These are phyloP conservation scores for Rubroboletus pulcherrimus DNA, from an alignment of 768 basidiomycete species.

Conservation along the genomic window DNA sequence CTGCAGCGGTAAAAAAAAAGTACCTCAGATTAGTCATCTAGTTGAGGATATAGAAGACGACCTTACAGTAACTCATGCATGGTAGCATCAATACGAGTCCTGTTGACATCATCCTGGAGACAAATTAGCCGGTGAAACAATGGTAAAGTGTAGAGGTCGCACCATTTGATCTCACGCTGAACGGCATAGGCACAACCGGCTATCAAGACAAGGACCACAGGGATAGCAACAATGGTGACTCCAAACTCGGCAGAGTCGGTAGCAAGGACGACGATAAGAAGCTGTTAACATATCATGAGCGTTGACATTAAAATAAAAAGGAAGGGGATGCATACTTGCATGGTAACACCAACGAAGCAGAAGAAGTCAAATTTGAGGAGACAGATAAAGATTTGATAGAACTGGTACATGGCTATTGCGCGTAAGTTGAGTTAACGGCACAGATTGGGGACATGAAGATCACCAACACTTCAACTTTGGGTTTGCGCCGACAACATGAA, in stretches of 20 bases:
- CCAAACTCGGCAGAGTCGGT: conserved; percentile 71
- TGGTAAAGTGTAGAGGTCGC: conserved; percentile 15
- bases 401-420: conserved; percentile 76
- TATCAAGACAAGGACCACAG: conserved; percentile 67
- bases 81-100: conserved; percentile 77
- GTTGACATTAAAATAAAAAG: not conserved
- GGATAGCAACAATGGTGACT: conserved; percentile 78
- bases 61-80: conserved; percentile 72
- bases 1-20: conserved; percentile 12
- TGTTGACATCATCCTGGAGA: conserved; percentile 57
- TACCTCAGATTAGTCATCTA: conserved; percentile 1
- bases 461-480: conserved; percentile 75
- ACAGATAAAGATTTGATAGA: conserved; percentile 83
- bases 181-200: conserved; percentile 65
- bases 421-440: conserved; percentile 1
- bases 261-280: conserved; percentile 73
- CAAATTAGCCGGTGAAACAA: conserved; percentile 1
- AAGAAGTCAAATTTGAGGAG: conserved; percentile 91
- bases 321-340: conserved; percentile 53
- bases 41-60: not conserved
- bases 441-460: not conserved
- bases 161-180: conserved; percentile 80
- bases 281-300: conserved; percentile 38
- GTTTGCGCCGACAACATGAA: conserved; percentile 85
- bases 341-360: conserved; percentile 81